Base-by-base conservation (phyloP, 164 flowering plant species). In the Magnolia officinalis region DNA sequence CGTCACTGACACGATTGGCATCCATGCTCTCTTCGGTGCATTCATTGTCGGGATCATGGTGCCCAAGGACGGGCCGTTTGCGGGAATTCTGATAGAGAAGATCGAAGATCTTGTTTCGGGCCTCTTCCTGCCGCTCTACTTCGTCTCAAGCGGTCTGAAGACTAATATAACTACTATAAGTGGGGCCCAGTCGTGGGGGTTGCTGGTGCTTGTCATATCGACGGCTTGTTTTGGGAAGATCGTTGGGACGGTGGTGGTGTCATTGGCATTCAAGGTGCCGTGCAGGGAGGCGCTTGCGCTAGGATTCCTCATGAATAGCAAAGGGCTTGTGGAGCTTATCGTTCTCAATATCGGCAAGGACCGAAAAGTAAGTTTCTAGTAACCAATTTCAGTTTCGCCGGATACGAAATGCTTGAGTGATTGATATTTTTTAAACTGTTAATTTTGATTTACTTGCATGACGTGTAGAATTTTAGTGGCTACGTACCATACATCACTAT, bases 281-380 rank as follows among this genome's bases (percentile, higher is more conserved):
- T 8, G 8, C 4, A 24, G 74, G 1, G 85, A 82, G 77, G 78
- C 85, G 2, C 20, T 78, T 1, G 75, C 82, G 21, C 79, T 82
- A 0, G 85, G 85, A 3, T 74, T 82, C 49, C 75, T 80, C 7
- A 82, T 82, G 85, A 82, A 82, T 71, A 80, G 83, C 0, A 82
- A 82, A 55, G 85, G 85, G 2, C 59, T 82, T 70, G 82, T 82
- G 19, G 84, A 82, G 79, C 80, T 82, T 9, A 79, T 82, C 55
- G 84, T 82, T 52, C 85, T 82, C 75, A 82, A 82, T 70, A 82
- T 82, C 67, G 85, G 83, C 76, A 82, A 80, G 67, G 85, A 82
- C 24, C 37, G 80, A 9, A 80, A 67, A 59, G 69, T 45, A 31
- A 10, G 72, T 23, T 37, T 37, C 4, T 37, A 37, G 6, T 2